Evolutionary conservation across 2,329 filamentous ascomycete species (phyloP).

Genomic region (Neofusicoccum sp.): DNA sequence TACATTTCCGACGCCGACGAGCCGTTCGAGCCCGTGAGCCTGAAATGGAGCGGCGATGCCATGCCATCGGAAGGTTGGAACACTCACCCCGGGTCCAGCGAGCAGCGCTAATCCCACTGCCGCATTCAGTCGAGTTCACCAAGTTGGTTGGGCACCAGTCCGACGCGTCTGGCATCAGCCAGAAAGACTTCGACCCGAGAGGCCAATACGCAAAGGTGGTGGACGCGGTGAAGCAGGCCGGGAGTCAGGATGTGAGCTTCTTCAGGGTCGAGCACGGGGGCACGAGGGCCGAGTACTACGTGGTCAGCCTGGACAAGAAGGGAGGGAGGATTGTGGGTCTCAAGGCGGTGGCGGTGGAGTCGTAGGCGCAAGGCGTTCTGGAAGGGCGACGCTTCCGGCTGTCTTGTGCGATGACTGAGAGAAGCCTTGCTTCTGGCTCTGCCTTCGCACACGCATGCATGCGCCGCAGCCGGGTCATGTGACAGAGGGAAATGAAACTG

Average conservation of each 20-base stretch:
- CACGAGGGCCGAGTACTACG: conserved; percentile 74
- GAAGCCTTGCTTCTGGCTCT: too few relatives aligned
- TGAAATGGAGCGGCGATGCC: conserved; percentile 58
- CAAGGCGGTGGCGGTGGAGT: conserved; percentile 75
- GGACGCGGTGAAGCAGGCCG: conserved; percentile 62
- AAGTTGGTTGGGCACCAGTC: conserved; percentile 59
- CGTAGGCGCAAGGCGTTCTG: conserved; percentile 23
- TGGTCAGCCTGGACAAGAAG: conserved; percentile 63
- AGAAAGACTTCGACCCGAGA: conserved; percentile 69
- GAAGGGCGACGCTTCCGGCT: not conserved
- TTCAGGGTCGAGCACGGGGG: conserved; percentile 66
- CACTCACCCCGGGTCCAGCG: conserved; percentile 41
- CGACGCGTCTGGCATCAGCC: conserved; percentile 61
- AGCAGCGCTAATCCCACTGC: conserved; percentile 1
- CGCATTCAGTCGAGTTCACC: conserved; percentile 63
- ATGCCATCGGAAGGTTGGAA: conserved; percentile 51
- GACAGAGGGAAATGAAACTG: not conserved
- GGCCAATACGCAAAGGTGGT: conserved; percentile 69
- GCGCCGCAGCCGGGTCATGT: not conserved
- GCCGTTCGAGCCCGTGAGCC: conserved; percentile 73
- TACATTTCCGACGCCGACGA: conserved; percentile 84
- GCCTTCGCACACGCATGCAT: too few relatives aligned
- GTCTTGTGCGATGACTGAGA: not conserved
- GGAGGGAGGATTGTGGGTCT: conserved; percentile 68
- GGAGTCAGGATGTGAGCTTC: conserved; percentile 68